These are phyloP conservation scores for Yamadazyma dendronema DNA, from an alignment of 1,139 yeast species.

Conservation along the genomic window DNA sequence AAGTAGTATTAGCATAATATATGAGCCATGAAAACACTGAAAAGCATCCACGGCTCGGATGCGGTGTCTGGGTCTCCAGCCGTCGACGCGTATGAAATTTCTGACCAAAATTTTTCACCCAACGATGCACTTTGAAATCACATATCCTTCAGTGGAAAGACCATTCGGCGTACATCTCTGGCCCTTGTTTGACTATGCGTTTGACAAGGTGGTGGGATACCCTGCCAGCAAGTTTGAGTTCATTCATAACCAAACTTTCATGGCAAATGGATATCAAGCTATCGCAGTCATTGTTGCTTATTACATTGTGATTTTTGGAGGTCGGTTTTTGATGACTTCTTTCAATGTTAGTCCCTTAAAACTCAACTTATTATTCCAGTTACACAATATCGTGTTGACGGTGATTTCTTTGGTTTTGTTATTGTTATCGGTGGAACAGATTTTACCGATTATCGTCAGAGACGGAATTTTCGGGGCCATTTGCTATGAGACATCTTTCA, in stretches of 20 bases:
- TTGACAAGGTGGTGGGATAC: slow-evolving; percentile 53
- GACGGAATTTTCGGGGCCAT: slow-evolving; percentile 86
- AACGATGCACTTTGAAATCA: slow-evolving; percentile 16
- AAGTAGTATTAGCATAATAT: slow-evolving; percentile 15
- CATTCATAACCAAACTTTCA: slow-evolving; percentile 59
- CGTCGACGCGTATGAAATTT: background rate
- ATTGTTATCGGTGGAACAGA: slow-evolving; percentile 75
- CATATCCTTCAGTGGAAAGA: slow-evolving; percentile 63
- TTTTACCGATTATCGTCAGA: slow-evolving; percentile 72
- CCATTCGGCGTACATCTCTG: slow-evolving; percentile 91
- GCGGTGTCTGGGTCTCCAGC: too few species aligned
- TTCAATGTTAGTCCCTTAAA: slow-evolving; percentile 62
- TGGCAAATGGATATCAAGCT: slow-evolving; percentile 70
- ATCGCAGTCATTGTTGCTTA: slow-evolving; percentile 63
- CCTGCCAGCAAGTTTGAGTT: slow-evolving; percentile 76
- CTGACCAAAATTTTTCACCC: slow-evolving; percentile 3
- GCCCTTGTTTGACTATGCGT: slow-evolving; percentile 73
- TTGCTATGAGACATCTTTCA: slow-evolving; percentile 78
- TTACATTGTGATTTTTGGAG: slow-evolving; percentile 83
- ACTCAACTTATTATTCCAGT: slow-evolving; percentile 55
- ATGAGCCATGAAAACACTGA: too few species aligned
- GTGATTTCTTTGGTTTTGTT: slow-evolving; percentile 64
- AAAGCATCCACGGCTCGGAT: too few species aligned
- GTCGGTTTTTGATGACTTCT: slow-evolving; percentile 49
- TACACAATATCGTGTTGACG: slow-evolving; percentile 82